Evolutionary conservation across 805 yeast species (phyloP), one percentile per base, ranked within the genome.

Genomic region (Nakazawaea peltata): DNA sequence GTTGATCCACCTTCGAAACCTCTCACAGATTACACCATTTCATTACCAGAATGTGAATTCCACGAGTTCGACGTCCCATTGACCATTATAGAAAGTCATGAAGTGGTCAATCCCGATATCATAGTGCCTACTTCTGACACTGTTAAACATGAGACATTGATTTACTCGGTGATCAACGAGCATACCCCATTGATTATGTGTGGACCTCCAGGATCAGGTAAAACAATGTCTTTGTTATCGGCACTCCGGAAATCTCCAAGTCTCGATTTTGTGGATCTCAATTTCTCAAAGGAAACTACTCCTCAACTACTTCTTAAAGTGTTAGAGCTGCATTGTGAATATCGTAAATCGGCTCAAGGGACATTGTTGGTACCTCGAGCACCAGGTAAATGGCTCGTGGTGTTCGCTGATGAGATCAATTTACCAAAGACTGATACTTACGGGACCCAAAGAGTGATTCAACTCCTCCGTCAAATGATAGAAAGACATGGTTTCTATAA

Each of bases 191-290:
- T 85, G 13, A 62, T 90, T 19, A 62, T 90, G 16, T 86, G 95
- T 56, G 97, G 97, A 2, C 97, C 97, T 0, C 97, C 97, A 0
- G 97, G 97, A 4, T 81, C 96, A 0, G 97, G 97, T 39, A 90
- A 90, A 51, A 88, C 97, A 0, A 88, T 90, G 97, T 77, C 88
- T 0, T 57, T 90, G 14, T 67, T 84, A 44, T 74, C 79, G 31
- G 77, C 86, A 0, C 51, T 90, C 27, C 60, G 83, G 30, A 63
- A 62, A 35, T 66, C 81, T 0, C 67, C 77, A 0, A 64, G 69
- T 12, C 61, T 75, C 40, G 81, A 76, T 15, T 59, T 86, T 2
- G 65, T 77, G 3, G 74, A 85, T 4, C 53, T 90, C 45, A 90
- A 86, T 46, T 86, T 88, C 47, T 85, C 95, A 2, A 83, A 83